Conservation (phyloP, 805 yeast species). For the Schwanniomyces polymorphus region DNA sequence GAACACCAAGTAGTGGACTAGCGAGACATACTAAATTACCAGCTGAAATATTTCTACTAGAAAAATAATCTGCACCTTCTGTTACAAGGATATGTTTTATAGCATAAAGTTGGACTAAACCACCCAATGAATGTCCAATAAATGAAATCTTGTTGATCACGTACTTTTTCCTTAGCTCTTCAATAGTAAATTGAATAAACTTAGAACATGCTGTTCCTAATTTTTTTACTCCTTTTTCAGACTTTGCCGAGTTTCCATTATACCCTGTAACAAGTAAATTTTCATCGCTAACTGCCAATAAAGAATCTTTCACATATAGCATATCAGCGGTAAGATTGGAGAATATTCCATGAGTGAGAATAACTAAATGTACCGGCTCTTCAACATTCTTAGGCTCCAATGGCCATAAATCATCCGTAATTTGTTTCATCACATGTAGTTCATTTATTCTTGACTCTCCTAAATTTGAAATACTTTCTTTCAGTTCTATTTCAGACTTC, state of each 20-base stretch:
- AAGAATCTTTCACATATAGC: constrained; percentile 37
- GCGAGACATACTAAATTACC: constrained; percentile 40
- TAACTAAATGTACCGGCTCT: constrained; percentile 38
- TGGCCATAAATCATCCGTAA: constrained; percentile 36
- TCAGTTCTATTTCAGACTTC: background rate
- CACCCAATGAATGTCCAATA: constrained; percentile 46
- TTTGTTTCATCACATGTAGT: constrained; percentile 22
- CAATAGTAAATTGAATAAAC: constrained; percentile 26
- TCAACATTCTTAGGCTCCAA: constrained; percentile 20
- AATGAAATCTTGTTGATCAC: constrained; percentile 34
- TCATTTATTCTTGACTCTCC: constrained; percentile 16
- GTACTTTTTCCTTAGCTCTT: constrained; percentile 15
- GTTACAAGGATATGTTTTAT: constrained; percentile 33
- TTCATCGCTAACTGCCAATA: constrained; percentile 26
- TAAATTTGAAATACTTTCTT: background rate
- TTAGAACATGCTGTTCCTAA: constrained; percentile 33
- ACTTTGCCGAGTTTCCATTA: constrained; percentile 39
- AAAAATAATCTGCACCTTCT: constrained; percentile 32
- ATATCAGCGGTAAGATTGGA: constrained; percentile 46
- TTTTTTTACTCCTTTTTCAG: constrained; percentile 40
- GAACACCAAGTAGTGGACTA: constrained; percentile 41
- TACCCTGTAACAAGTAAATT: constrained; percentile 39
- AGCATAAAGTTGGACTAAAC: constrained; percentile 42
- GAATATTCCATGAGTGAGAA: constrained; percentile 45
- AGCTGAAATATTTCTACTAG: constrained; percentile 24